These are phyloP conservation scores for Talaromyces trachyspermus DNA, from an alignment of 495 filamentous ascomycete genomes.

Conservation along the genomic window DNA sequence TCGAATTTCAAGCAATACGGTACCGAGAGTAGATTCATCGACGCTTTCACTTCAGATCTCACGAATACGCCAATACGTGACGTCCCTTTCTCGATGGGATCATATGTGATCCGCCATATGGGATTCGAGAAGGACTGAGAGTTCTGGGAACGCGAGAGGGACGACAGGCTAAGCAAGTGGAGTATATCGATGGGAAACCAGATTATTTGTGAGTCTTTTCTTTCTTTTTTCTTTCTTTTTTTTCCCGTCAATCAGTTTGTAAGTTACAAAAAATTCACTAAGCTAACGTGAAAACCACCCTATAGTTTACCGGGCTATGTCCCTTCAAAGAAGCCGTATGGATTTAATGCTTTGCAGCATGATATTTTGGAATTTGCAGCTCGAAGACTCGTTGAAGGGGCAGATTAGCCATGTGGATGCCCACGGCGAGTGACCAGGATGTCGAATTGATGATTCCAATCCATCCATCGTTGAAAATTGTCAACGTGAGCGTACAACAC, in stretches of 20 bases:
- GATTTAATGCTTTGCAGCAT: constrained; percentile 80
- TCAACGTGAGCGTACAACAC: constrained; percentile 70
- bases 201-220: constrained; percentile 54
- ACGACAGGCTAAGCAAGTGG: constrained; percentile 46
- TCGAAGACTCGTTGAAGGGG: constrained; percentile 74
- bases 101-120: constrained; percentile 95
- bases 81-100: constrained; percentile 70
- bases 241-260: too few relatives aligned
- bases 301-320: constrained; percentile 69
- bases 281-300: too few relatives aligned
- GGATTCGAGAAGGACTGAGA: constrained; percentile 86
- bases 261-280: too few relatives aligned
- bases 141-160: constrained; percentile 76
- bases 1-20: constrained; percentile 86
- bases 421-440: constrained; percentile 73
- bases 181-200: constrained; percentile 61
- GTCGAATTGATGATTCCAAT: constrained; percentile 67
- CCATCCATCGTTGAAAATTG: constrained; percentile 69
- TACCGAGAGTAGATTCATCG: constrained; percentile 53
- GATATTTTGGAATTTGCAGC: constrained; percentile 82
- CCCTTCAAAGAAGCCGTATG: constrained; percentile 84
- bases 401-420: constrained; percentile 93
- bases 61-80: constrained; percentile 76
- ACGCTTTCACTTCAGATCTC: constrained; percentile 76
- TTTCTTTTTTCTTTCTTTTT: not conserved